Conservation (phyloP, 768 basidiomycete species). For the Termitomyces sp. region DNA sequence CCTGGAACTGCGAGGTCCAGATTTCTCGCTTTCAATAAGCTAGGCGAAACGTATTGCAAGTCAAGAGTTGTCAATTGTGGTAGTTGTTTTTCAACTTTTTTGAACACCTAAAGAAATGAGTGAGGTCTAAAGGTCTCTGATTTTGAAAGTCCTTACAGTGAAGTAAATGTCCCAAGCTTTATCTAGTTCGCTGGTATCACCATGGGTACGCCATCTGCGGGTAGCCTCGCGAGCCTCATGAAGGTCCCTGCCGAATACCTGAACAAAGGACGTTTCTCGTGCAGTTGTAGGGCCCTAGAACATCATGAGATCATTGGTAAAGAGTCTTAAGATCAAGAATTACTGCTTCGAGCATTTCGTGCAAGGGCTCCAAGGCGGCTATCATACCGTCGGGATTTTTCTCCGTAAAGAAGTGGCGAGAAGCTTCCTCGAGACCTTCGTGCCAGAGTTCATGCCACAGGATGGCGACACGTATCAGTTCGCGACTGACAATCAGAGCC, state of each 20-base stretch:
- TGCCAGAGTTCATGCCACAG: conserved; percentile 99
- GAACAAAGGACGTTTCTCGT: conserved; percentile 91
- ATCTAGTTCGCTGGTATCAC: conserved; percentile 86
- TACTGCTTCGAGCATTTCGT: conserved; percentile 86
- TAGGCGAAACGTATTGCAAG: conserved; percentile 95
- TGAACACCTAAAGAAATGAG: conserved; percentile 65
- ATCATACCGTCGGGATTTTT: conserved; percentile 98
- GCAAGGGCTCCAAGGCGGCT: conserved; percentile 83
- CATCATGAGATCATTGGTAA: not conserved
- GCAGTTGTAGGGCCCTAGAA: conserved; percentile 86
- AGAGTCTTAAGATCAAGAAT: not conserved
- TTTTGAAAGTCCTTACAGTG: conserved; percentile 42
- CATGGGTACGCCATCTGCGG: conserved; percentile 76
- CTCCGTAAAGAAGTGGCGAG: conserved; percentile 93
- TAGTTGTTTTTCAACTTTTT: conserved; percentile 91
- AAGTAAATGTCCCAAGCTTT: conserved; percentile 99
- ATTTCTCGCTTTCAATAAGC: conserved; percentile 80
- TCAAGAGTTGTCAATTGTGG: conserved; percentile 86
- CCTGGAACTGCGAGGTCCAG: conserved; percentile 96
- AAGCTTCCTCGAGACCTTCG: conserved; percentile 96
- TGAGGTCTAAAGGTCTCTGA: not conserved
- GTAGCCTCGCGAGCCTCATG: conserved; percentile 91
- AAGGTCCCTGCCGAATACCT: conserved; percentile 90
- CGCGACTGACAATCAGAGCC: conserved; percentile 86
- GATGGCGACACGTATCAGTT: conserved; percentile 95